phyloP scores from a whole-genome alignment of 441 rosid species.

The Pelargonium myrrhifolium region DNA sequence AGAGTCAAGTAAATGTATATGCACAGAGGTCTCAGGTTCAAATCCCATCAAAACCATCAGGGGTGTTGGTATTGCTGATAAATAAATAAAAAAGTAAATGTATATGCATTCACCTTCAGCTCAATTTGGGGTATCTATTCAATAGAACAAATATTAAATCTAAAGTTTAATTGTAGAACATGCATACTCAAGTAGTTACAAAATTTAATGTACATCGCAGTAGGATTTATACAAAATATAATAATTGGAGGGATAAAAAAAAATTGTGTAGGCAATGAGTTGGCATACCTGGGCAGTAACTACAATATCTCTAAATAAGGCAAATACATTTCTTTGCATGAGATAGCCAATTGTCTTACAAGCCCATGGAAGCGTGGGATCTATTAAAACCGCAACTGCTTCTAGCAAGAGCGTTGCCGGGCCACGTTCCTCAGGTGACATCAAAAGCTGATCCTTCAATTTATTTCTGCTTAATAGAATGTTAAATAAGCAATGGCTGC shows the following conservation, averaged over 20 bases:
- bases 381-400: slow-evolving; percentile 53
- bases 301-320: slow-evolving; percentile 60
- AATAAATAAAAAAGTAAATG: too few species aligned
- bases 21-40: too few species aligned
- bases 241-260: slow-evolving; percentile 1
- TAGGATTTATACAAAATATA: neutral
- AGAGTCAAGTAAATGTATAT: neutral
- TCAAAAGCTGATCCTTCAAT: slow-evolving; percentile 54
- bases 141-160: slow-evolving; percentile 1
- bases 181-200: neutral
- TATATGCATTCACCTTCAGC: neutral
- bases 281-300: slow-evolving; percentile 49
- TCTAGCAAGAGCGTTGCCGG: slow-evolving; percentile 57
- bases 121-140: neutral
- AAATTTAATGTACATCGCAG: neutral
- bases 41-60: too few species aligned
- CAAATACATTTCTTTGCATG: slow-evolving; percentile 45
- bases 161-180: neutral
- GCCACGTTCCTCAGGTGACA: slow-evolving; percentile 36
- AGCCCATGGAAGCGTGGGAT: slow-evolving; percentile 85
- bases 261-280: slow-evolving; percentile 10
- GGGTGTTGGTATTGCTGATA: too few species aligned
- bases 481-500: slow-evolving; percentile 24
- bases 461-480: slow-evolving; percentile 42
- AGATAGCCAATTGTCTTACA: slow-evolving; percentile 71